Conservation (phyloP, 306 rosid genomes). For the Parietaria judaica region DNA sequence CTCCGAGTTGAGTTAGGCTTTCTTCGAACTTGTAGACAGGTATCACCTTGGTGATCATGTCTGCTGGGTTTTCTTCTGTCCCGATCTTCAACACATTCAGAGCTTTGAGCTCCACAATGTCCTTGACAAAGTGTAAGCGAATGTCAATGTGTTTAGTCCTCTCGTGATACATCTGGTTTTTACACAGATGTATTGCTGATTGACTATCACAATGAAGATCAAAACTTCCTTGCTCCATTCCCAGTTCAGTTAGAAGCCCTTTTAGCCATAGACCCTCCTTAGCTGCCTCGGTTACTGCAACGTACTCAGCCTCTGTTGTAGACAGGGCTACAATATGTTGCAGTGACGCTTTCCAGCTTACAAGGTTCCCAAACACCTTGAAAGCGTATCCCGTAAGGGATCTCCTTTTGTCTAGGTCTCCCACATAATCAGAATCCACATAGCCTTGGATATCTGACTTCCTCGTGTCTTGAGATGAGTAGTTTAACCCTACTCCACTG, state of each 20-base stretch:
- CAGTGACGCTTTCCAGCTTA: background rate
- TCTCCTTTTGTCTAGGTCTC: background rate
- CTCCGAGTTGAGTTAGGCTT: too few relatives aligned
- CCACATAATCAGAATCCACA: background rate
- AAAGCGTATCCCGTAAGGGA: background rate
- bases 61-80: too few relatives aligned
- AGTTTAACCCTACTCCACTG: background rate
- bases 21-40: too few relatives aligned
- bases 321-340: background rate
- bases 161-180: too few relatives aligned
- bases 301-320: background rate
- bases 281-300: background rate
- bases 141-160: too few relatives aligned
- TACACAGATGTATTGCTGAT: too few relatives aligned
- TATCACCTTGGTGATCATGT: too few relatives aligned
- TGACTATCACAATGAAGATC: too few relatives aligned
- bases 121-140: too few relatives aligned
- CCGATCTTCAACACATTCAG: too few relatives aligned
- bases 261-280: background rate
- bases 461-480: background rate
- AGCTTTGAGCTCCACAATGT: too few relatives aligned
- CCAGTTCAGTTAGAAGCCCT: background rate
- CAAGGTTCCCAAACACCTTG: background rate
- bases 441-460: background rate
- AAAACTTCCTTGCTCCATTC: too few relatives aligned